Evolutionary conservation across 345 rosid species (phyloP), one percentile per base, ranked within the genome.

Genomic region (Schrenkiella parvula): DNA sequence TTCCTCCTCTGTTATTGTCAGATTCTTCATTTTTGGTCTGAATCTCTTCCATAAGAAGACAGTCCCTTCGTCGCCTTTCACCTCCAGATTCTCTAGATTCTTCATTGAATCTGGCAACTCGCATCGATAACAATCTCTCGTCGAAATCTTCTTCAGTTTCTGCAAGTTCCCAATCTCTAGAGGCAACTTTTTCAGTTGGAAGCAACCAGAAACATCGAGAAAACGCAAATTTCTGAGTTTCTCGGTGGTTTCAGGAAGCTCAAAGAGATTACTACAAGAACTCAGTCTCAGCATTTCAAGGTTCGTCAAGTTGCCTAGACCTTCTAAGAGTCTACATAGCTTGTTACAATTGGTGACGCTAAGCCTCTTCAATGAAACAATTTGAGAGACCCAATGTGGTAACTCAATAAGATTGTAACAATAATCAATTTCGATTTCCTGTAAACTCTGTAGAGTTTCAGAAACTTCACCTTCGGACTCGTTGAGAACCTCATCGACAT

Each of bases 291-390:
- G 34, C 75, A 47, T 61, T 62, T 86, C 73, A 3, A 90, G 76
- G 29, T 80, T 78, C 14, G 6, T 51, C 56, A 85, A 73, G 22
- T 77, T 76, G 4, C 83, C 76, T 0, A 86, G 80, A 61, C 54
- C 66, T 22, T 68, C 67, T 0, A 82, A 83, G 53, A 88, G 51
- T 26, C 57, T 13, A 1, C 68, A 22, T 10, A 90, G 66, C 44
- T 81, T 82, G 71, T 80, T 87, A 74, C 95, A 90, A 13, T 85
- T 79, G 10, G 86, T 84, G 80, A 89, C 77, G 64, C 72, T 79
- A 26, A 84, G 84, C 38, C 79, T 89, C 76, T 68, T 70, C 66
- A 89, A 50, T 14, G 78, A 50, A 67, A 51, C 22, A 41, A 84
- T 43, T 34, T 63, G 74, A 75, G 82, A 85, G 1, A 85, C 15